A percentile compares a stretch with the other conserved stretches of the same genome.
phyloP scores from a whole-genome alignment of 192 early-diverging fungal genomes.

The Allomyces arbusculus region DNA sequence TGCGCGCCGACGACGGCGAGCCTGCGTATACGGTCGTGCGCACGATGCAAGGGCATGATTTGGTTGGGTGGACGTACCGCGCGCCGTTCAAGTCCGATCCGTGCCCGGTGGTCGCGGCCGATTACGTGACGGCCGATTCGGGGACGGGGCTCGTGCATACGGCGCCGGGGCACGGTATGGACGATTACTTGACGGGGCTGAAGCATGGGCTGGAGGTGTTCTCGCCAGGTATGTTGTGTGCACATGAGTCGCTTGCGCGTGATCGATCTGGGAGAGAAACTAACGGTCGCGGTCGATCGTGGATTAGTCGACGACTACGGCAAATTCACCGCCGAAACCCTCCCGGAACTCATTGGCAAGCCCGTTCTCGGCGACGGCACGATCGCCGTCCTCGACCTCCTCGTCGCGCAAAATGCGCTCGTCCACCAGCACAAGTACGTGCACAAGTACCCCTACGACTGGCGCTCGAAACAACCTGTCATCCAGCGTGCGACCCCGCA shows the following conservation, averaged over 20 bases:
- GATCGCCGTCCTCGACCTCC: slow-evolving; percentile 26
- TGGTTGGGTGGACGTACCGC: slow-evolving; percentile 31
- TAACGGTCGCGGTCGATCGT: too few relatives aligned
- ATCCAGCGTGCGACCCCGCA: slow-evolving; percentile 59
- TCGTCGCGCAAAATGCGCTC: slow-evolving; percentile 16
- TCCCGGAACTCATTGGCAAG: slow-evolving; percentile 32
- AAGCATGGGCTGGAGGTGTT: slow-evolving; percentile 31
- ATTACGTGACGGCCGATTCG: slow-evolving; percentile 45
- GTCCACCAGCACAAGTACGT: slow-evolving; percentile 27
- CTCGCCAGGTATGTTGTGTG: slow-evolving; percentile 23
- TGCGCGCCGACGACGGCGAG: too few relatives aligned
- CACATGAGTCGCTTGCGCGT: neutral
- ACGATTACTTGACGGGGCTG: slow-evolving; percentile 51
- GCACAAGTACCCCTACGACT: slow-evolving; percentile 70
- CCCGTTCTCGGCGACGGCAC: slow-evolving; percentile 37
- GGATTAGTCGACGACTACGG: slow-evolving; percentile 40
- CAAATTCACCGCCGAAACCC: slow-evolving; percentile 42
- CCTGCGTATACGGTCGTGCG: too few relatives aligned
- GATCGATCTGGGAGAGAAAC: too few relatives aligned
- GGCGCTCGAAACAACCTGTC: slow-evolving; percentile 61
- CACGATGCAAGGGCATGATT: slow-evolving; percentile 14
- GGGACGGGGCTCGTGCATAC: slow-evolving; percentile 67
- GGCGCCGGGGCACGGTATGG: slow-evolving; percentile 62
- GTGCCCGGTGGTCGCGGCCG: slow-evolving; percentile 32
- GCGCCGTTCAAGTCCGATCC: slow-evolving; percentile 26